These are phyloP conservation scores for Suhomyces pyralidae DNA, from an alignment of 805 yeast species.

Conservation along the genomic window DNA sequence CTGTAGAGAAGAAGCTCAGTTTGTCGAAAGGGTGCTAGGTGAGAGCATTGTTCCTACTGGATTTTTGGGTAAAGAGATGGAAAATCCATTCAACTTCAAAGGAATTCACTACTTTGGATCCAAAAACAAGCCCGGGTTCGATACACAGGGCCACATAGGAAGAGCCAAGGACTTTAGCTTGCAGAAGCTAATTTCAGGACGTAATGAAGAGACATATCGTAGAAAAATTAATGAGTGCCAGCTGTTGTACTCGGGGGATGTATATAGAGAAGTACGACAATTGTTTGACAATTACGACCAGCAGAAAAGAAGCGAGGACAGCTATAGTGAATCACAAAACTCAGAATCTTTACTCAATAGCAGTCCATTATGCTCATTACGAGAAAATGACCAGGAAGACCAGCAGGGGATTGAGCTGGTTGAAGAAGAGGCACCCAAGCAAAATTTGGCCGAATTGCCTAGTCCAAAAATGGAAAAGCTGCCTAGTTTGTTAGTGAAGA, in stretches of 20 bases:
- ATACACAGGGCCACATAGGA: neutral
- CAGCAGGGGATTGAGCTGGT: neutral
- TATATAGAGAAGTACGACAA: neutral
- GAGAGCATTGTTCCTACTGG: neutral
- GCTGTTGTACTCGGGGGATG: constrained; percentile 13
- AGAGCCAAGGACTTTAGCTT: constrained; percentile 17
- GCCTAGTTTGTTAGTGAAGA: too few relatives aligned
- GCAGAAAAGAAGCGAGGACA: neutral
- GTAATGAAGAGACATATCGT: constrained; percentile 20
- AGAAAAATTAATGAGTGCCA: constrained; percentile 24
- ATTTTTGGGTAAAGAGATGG: neutral
- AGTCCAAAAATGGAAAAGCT: too few relatives aligned
- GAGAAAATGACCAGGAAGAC: neutral
- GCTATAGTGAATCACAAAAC: neutral
- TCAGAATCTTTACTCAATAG: neutral
- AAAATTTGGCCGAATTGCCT: neutral
- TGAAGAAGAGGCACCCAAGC: neutral
- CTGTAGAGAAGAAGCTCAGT: constrained; percentile 26
- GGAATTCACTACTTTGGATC: neutral
- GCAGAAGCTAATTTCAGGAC: constrained; percentile 25
- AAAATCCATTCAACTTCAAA: neutral
- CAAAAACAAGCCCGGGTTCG: neutral
- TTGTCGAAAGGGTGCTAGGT: constrained; percentile 11
- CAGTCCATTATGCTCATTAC: neutral
- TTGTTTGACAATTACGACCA: neutral